Conservation (phyloP, 106 monocot species). For the Narthecium ossifragum region DNA sequence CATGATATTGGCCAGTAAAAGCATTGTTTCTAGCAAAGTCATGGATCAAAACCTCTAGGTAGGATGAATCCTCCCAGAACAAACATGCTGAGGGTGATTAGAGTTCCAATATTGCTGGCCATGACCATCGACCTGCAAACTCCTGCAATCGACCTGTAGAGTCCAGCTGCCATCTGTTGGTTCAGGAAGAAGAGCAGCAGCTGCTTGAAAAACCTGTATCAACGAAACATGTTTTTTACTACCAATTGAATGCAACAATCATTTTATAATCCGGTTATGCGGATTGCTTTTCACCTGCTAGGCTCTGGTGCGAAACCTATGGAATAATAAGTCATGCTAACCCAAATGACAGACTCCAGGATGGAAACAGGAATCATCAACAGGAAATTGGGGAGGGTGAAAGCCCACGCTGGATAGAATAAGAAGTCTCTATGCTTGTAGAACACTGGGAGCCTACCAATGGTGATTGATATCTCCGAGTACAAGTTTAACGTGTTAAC, state of each 20-base stretch:
- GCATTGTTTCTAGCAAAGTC: neutral
- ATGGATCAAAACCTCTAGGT: conserved; percentile 37
- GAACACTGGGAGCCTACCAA: conserved; percentile 67
- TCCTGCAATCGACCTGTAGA: conserved; percentile 46
- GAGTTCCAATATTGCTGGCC: conserved; percentile 51
- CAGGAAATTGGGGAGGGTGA: conserved; percentile 49
- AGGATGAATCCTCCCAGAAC: conserved; percentile 74
- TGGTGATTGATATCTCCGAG: conserved; percentile 45
- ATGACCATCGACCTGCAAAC: conserved; percentile 38
- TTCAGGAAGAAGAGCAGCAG: conserved; percentile 36
- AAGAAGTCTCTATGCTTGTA: conserved; percentile 78
- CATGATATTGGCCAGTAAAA: neutral
- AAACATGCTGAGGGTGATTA: conserved; percentile 34
- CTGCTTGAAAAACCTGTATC: conserved; percentile 62
- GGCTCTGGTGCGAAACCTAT: conserved; percentile 76
- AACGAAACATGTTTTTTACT: neutral
- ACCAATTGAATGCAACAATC: neutral
- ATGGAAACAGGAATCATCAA: conserved; percentile 61
- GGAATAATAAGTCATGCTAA: conserved; percentile 54
- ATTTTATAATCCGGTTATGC: too few species aligned
- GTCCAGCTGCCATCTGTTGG: conserved; percentile 65
- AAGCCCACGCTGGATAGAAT: conserved; percentile 70
- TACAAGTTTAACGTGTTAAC: conserved; percentile 75
- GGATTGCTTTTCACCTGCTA: conserved; percentile 39
- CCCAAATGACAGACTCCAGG: conserved; percentile 53